Evolutionary conservation across 495 filamentous ascomycete species (phyloP).

Genomic region (Ascodesmis nigricans): DNA sequence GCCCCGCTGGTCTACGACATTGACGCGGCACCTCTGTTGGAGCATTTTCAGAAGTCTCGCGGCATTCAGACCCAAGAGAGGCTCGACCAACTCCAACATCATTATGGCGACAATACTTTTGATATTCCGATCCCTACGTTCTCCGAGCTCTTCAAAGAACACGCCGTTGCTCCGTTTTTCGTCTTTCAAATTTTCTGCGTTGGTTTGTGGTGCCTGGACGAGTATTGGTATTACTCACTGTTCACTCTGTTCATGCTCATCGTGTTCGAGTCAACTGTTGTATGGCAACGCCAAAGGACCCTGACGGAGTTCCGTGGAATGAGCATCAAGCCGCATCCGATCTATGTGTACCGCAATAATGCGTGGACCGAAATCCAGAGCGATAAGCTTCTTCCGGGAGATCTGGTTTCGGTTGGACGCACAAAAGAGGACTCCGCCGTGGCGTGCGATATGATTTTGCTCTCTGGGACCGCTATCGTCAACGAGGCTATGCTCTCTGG

Average conservation of each 20-base stretch:
- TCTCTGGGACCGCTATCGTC: conserved; percentile 90
- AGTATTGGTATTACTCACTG: conserved; percentile 99
- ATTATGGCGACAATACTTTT: conserved; percentile 93
- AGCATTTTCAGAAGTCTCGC: conserved; percentile 50
- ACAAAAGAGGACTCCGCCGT: conserved; percentile 96
- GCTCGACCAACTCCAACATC: conserved; percentile 54
- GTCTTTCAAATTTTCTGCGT: conserved; percentile 99
- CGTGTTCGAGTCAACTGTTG: conserved; percentile 91
- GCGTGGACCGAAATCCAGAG: conserved; percentile 80
- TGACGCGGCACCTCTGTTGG: conserved; percentile 54
- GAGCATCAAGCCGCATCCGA: conserved; percentile 94
- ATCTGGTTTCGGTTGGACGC: conserved; percentile 78
- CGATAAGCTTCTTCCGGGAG: conserved; percentile 87
- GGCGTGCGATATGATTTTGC: conserved; percentile 86
- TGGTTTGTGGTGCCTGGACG: conserved; percentile 93
- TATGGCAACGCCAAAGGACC: conserved; percentile 97
- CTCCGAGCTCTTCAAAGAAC: conserved; percentile 88
- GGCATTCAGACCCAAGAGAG: conserved; percentile 52
- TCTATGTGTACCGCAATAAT: conserved; percentile 66
- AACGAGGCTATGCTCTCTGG: conserved; percentile 99
- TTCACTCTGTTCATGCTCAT: conserved; percentile 98
- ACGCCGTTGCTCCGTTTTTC: conserved; percentile 97
- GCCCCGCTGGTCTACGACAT: conserved; percentile 64
- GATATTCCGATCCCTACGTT: conserved; percentile 95
- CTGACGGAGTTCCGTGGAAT: conserved; percentile 93